Conservation (phyloP, 345 rosid species). For the Pistacia integerrima region DNA sequence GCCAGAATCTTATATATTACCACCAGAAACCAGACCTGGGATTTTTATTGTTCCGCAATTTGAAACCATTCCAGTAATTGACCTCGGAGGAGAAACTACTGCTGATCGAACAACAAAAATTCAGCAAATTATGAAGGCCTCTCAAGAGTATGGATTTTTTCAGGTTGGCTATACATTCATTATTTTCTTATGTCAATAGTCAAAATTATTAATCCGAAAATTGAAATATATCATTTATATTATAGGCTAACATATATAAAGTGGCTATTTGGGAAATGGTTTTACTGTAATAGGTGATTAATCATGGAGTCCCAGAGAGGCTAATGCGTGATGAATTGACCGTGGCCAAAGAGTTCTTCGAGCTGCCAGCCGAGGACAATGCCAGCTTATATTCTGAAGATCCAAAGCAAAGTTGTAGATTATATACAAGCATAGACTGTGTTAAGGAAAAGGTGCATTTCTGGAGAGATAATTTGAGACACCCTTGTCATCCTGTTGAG, state of each 20-base stretch:
- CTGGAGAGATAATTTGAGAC: slow-evolving; percentile 37
- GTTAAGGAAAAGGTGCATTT: slow-evolving; percentile 26
- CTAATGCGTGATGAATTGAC: slow-evolving; percentile 27
- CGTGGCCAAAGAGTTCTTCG: slow-evolving; percentile 34
- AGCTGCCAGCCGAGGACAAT: slow-evolving; percentile 32
- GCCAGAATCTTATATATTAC: slow-evolving; percentile 33
- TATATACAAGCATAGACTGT: slow-evolving; percentile 30
- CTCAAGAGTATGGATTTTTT: slow-evolving; percentile 41
- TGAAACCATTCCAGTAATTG: slow-evolving; percentile 34
- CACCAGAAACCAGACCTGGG: slow-evolving; percentile 35
- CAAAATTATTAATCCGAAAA: neutral
- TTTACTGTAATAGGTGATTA: slow-evolving; percentile 26
- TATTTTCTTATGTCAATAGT: neutral
- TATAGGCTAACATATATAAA: too few species aligned
- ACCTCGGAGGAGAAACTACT: slow-evolving; percentile 18
- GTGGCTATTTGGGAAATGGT: too few species aligned
- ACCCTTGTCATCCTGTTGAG: slow-evolving; percentile 22
- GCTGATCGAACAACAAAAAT: slow-evolving; percentile 14
- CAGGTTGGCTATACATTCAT: slow-evolving; percentile 23
- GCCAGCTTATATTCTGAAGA: slow-evolving; percentile 26
- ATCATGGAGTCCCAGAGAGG: slow-evolving; percentile 36
- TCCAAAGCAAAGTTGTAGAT: slow-evolving; percentile 28
- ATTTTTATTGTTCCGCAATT: slow-evolving; percentile 17
- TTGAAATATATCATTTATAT: neutral
- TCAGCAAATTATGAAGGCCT: slow-evolving; percentile 34